phyloP scores from a whole-genome alignment of 2,329 filamentous ascomycete genomes.

The Zymoseptoria crescenta region DNA sequence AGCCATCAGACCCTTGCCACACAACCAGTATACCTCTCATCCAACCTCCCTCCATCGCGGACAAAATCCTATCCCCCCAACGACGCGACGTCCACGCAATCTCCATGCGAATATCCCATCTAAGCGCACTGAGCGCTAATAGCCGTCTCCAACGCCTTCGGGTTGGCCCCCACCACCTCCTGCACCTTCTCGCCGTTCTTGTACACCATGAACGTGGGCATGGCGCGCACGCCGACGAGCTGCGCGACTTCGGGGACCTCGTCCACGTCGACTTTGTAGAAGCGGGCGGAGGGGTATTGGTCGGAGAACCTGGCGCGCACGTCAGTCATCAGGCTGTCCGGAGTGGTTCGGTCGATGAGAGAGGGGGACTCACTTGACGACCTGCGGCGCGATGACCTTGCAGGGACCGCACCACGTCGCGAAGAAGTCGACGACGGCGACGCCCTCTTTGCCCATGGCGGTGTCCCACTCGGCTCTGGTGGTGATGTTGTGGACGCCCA shows the following conservation, averaged over 20 bases:
- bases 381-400: slow-evolving; percentile 75
- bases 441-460: slow-evolving; percentile 43
- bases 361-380: slow-evolving; percentile 56
- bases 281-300: slow-evolving; percentile 54
- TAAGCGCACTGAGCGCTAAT: slow-evolving; percentile 32
- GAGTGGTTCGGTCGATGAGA: background rate
- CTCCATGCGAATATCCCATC: background rate
- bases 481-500: slow-evolving; percentile 44
- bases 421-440: slow-evolving; percentile 73
- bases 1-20: too few relatives aligned
- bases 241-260: slow-evolving; percentile 65
- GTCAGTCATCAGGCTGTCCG: slow-evolving; percentile 5
- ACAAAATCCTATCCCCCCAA: background rate
- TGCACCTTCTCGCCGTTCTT: slow-evolving; percentile 65
- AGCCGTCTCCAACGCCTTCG: slow-evolving; percentile 53
- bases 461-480: slow-evolving; percentile 54
- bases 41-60: too few relatives aligned
- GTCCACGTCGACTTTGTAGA: slow-evolving; percentile 90
- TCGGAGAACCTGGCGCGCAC: slow-evolving; percentile 48
- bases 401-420: slow-evolving; percentile 92
- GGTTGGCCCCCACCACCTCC: slow-evolving; percentile 75
- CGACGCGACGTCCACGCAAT: too few relatives aligned
- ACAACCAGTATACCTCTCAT: too few relatives aligned
- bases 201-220: slow-evolving; percentile 88
- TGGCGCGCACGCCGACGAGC: slow-evolving; percentile 74